A percentile compares a stretch with the other conserved stretches of the same genome.
phyloP scores from a whole-genome alignment of 176 grass and related monocot species.

The Oryza coarctata region DNA sequence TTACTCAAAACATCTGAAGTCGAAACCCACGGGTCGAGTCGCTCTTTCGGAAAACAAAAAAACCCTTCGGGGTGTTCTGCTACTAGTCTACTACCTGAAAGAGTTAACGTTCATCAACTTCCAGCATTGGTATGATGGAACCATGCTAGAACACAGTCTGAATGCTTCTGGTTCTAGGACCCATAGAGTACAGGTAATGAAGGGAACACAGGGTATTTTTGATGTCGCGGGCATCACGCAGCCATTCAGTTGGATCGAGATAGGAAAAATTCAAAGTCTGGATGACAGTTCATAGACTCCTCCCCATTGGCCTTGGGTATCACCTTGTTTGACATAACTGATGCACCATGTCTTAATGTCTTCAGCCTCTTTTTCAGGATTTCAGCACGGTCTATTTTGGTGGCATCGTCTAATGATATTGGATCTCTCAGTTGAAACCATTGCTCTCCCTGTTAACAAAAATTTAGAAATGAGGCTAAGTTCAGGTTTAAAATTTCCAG shows the following conservation, averaged over 20 bases:
- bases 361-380: conserved; percentile 40
- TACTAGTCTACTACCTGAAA: neutral
- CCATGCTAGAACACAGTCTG: neutral
- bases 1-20: neutral
- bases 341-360: conserved; percentile 32
- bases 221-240: neutral
- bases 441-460: conserved; percentile 37
- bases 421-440: conserved; percentile 36
- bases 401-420: neutral
- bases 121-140: neutral
- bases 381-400: neutral
- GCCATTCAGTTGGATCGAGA: conserved; percentile 1
- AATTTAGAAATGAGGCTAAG: neutral
- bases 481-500: neutral
- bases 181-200: neutral
- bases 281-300: conserved; percentile 26
- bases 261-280: conserved; percentile 48
- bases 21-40: neutral
- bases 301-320: conserved; percentile 21
- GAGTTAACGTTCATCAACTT: neutral
- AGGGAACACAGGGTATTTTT: neutral
- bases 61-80: neutral
- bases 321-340: conserved; percentile 33
- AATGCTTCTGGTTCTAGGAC: neutral
- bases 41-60: neutral